Percentiles rank a stretch among this genome's conserved stretches.
Evolutionary conservation across 2,329 filamentous ascomycete genomes (phyloP).

Genomic region (Diaporthe australafricana): DNA sequence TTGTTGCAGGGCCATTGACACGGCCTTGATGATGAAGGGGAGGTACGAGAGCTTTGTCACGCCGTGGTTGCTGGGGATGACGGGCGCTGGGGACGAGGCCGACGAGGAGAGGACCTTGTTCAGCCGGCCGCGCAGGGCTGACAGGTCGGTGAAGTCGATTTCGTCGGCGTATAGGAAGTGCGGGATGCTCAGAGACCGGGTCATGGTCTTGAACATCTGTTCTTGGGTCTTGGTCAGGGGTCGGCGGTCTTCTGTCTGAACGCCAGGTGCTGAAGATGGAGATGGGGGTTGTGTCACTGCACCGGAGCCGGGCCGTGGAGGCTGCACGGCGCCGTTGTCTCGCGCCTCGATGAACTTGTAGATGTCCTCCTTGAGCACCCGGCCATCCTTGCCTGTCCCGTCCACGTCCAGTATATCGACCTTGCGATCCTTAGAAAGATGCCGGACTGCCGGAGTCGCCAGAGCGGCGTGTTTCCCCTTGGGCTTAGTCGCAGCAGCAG

Average conservation of each 20-base stretch:
- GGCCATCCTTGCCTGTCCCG: slow-evolving; percentile 90
- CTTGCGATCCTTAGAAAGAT: slow-evolving; percentile 83
- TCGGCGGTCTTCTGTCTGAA: slow-evolving; percentile 76
- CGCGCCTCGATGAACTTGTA: slow-evolving; percentile 73
- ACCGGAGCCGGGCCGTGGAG: slow-evolving; percentile 14
- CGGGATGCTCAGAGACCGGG: slow-evolving; percentile 87
- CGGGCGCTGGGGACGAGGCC: slow-evolving; percentile 43
- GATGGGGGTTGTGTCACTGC: slow-evolving; percentile 39
- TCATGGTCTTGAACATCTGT: slow-evolving; percentile 99
- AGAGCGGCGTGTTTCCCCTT: slow-evolving; percentile 78
- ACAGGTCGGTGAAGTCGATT: slow-evolving; percentile 82
- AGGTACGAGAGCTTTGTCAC: slow-evolving; percentile 83
- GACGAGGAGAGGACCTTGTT: slow-evolving; percentile 70
- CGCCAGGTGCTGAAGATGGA: slow-evolving; percentile 49
- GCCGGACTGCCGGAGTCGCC: slow-evolving; percentile 92
- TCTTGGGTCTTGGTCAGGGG: slow-evolving; percentile 82
- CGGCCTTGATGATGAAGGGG: slow-evolving; percentile 95
- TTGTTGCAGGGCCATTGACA: slow-evolving; percentile 84
- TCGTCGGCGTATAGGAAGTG: slow-evolving; percentile 97
- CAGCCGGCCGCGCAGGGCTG: slow-evolving; percentile 77
- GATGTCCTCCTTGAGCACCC: slow-evolving; percentile 94
- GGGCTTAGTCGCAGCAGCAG: slow-evolving; percentile 43
- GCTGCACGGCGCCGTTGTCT: slow-evolving; percentile 49
- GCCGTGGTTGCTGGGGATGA: slow-evolving; percentile 42
- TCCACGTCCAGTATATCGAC: slow-evolving; percentile 82